Conservation (phyloP, 164 flowering plant genomes). For the Umbilicus rupestris region DNA sequence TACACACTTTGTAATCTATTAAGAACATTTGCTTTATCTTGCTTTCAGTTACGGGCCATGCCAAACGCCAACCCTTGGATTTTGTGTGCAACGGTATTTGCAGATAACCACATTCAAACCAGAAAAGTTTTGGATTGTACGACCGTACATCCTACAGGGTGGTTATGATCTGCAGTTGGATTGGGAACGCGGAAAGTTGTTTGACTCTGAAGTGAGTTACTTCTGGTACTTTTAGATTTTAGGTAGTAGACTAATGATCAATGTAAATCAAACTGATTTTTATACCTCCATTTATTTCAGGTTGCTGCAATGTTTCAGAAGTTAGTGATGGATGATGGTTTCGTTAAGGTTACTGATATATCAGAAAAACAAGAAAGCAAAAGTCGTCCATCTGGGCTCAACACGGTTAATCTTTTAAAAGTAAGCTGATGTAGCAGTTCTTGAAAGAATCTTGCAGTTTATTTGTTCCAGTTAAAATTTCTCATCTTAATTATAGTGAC, state of each 20-base stretch:
- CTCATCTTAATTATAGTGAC: background rate
- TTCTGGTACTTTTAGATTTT: slow-evolving; percentile 2
- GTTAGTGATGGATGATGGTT: slow-evolving; percentile 59
- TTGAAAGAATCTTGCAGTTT: background rate
- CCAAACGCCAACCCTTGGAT: slow-evolving; percentile 97
- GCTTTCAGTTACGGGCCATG: slow-evolving; percentile 87
- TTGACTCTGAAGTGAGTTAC: slow-evolving; percentile 67
- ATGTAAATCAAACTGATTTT: background rate
- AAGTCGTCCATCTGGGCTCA: slow-evolving; percentile 83
- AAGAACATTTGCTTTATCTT: background rate
- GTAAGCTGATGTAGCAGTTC: slow-evolving; percentile 18
- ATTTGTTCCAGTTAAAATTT: too few species aligned
- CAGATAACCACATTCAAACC: slow-evolving; percentile 84
- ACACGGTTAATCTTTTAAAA: slow-evolving; percentile 92
- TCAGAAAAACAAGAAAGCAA: slow-evolving; percentile 69
- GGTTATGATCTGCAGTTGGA: slow-evolving; percentile 83
- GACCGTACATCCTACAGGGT: slow-evolving; percentile 42
- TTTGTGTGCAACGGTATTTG: slow-evolving; percentile 88
- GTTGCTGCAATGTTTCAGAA: slow-evolving; percentile 74
- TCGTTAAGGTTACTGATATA: slow-evolving; percentile 44
- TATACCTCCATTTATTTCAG: slow-evolving; percentile 25
- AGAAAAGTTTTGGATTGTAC: slow-evolving; percentile 79
- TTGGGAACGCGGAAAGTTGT: slow-evolving; percentile 75
- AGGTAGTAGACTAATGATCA: background rate
- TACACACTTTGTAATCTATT: background rate